Evolutionary conservation across 345 rosid species (phyloP), one percentile per base, ranked within the genome.

Genomic region (Linum trigynum): DNA sequence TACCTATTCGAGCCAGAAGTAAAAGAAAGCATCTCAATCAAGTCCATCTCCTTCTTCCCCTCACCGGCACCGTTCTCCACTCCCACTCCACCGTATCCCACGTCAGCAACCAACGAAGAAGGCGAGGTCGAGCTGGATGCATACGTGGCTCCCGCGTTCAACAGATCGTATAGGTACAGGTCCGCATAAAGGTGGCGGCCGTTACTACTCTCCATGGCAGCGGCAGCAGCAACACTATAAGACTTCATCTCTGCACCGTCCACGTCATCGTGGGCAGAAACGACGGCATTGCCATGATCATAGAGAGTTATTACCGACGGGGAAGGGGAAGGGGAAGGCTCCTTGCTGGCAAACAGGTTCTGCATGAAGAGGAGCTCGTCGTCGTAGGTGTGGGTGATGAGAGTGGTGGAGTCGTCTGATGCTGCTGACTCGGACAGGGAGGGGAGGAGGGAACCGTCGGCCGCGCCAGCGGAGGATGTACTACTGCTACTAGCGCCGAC

Each of bases 21-120:
- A 72, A 84, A 84, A 63, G 84, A 82, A 61, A 92, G 68, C 98
- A 92, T 90, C 86, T 92, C 98, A n/a, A 92, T 83, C 86, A 90
- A 76, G 77, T 92, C 99, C 92, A 90, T 90, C 72, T 92, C 97
- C 67, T 76, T 80, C 62, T 62, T 75, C 66, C 76, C 83, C 39
- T 62, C 82, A 68, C 71, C 69, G 38, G 55, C 61, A 57, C 59
- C 48, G 53, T 59, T n/a, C 43, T 63, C 63, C 67, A 56, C 35
- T 68, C 77, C 68, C 61, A 1, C 36, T 8, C 39, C 17, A 5
- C 32, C 65, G 9, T 36, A 57, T 37, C 38, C 78, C 75, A 50
- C 36, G 60, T 68, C 64, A 39, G 72, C 55, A 11, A 77, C 59
- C 17, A 78, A 59, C 36, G 78, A 67, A n/a, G n/a, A n/a, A n/a